Conservation (phyloP, 2,329 filamentous ascomycete genomes). For the Paraphaeosphaeria sporulosa region DNA sequence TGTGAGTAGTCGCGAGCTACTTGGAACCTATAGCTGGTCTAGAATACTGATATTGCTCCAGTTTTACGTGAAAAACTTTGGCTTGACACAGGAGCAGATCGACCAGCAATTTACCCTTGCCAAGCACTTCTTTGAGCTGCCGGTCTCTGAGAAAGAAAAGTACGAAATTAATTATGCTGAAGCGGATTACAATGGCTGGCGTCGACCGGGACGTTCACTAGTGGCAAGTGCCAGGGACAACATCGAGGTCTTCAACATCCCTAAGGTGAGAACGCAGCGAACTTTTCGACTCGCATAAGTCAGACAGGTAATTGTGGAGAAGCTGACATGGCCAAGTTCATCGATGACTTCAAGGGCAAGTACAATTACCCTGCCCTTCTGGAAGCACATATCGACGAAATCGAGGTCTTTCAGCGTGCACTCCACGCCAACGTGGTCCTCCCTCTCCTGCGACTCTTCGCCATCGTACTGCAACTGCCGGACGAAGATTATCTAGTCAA, state of each 20-base stretch:
- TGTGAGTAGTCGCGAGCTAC: constrained; percentile 21
- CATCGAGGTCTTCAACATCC: constrained; percentile 67
- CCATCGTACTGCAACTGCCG: constrained; percentile 66
- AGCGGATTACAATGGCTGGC: constrained; percentile 63
- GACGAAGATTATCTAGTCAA: constrained; percentile 65
- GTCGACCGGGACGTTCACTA: constrained; percentile 36
- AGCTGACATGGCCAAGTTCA: constrained; percentile 55
- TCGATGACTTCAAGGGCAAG: constrained; percentile 62
- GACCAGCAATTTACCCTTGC: constrained; percentile 69
- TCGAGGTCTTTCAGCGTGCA: constrained; percentile 62
- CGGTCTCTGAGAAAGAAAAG: constrained; percentile 66
- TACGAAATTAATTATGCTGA: constrained; percentile 55
- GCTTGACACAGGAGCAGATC: constrained; percentile 66
- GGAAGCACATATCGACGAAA: constrained; percentile 52
- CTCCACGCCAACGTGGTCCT: constrained; percentile 63
- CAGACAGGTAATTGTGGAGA: too few relatives aligned
- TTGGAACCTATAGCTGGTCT: neutral
- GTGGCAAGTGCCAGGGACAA: constrained; percentile 59
- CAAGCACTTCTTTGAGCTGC: constrained; percentile 64
- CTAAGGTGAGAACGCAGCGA: constrained; percentile 24
- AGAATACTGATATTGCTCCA: constrained; percentile 42
- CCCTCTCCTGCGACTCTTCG: constrained; percentile 66
- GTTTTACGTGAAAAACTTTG: constrained; percentile 69
- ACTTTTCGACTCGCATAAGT: too few relatives aligned
- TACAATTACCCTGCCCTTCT: constrained; percentile 53